Conservation (phyloP, 1,139 yeast species). For the Pichia sp. region DNA sequence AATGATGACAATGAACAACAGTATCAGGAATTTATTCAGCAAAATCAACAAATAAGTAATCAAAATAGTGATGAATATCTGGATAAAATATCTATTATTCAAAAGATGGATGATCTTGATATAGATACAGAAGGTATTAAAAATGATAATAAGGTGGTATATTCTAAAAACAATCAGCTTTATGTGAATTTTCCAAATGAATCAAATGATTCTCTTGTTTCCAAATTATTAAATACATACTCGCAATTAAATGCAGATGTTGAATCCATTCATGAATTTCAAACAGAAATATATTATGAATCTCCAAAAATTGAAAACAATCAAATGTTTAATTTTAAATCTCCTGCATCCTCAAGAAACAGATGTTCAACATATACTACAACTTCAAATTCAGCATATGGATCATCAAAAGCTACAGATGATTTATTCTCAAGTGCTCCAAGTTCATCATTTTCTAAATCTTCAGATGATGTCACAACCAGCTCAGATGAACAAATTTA, state of each 20-base stretch:
- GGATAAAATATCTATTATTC: too few relatives aligned
- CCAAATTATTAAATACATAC: slow-evolving; percentile 7
- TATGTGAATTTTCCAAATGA: slow-evolving; percentile 8
- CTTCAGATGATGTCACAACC: slow-evolving; percentile 2
- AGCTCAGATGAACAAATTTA: neutral
- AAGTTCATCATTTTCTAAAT: slow-evolving; percentile 1
- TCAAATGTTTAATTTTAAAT: neutral
- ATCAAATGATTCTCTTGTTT: slow-evolving; percentile 6
- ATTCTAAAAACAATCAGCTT: slow-evolving; percentile 3
- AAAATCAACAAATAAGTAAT: too few relatives aligned
- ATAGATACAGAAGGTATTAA: neutral
- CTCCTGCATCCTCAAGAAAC: neutral
- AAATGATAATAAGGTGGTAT: neutral
- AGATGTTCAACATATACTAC: neutral
- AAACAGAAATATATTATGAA: neutral
- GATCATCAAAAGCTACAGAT: slow-evolving; percentile 1
- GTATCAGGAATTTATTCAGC: too few relatives aligned
- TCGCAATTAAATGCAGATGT: slow-evolving; percentile 3
- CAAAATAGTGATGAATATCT: too few relatives aligned
- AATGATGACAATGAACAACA: too few relatives aligned
- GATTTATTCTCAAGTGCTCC: slow-evolving; percentile 11
- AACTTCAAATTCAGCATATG: slow-evolving; percentile 1
- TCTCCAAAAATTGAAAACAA: neutral
- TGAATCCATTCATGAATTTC: neutral
- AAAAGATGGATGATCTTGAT: neutral